phyloP scores from a whole-genome alignment of 2,329 filamentous ascomycete species.

The Periglandula ipomoeae region DNA sequence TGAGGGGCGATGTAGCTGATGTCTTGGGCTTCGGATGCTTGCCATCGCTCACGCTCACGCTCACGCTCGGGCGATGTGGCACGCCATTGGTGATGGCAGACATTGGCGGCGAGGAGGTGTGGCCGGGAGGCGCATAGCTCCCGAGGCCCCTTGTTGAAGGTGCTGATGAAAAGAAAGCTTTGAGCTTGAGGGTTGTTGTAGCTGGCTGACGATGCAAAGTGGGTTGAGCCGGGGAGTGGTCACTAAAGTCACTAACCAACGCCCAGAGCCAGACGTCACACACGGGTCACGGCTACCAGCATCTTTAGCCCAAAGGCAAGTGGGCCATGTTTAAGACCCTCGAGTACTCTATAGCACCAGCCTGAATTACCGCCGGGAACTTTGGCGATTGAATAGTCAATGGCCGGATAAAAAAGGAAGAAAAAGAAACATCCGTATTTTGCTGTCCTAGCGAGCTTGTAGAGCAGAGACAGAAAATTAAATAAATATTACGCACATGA shows the following conservation, averaged over 20 bases:
- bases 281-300: neutral
- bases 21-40: slow-evolving; percentile 16
- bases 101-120: slow-evolving; percentile 34
- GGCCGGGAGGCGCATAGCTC: slow-evolving; percentile 34
- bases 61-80: slow-evolving; percentile 22
- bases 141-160: slow-evolving; percentile 13
- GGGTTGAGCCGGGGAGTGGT: no score
- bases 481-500: neutral
- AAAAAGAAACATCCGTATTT: neutral
- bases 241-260: neutral
- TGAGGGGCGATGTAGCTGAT: slow-evolving; percentile 37
- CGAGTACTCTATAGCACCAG: no score
- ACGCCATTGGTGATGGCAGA: slow-evolving; percentile 37
- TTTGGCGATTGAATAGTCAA: no score
- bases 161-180: neutral
- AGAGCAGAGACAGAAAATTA: no score
- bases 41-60: slow-evolving; percentile 24
- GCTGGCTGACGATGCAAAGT: neutral
- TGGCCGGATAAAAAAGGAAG: neutral
- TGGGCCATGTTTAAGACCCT: no score
- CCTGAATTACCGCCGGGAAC: no score
- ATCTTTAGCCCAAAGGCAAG: no score
- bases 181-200: neutral
- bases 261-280: neutral
- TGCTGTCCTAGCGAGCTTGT: no score